These are phyloP conservation scores for Microcera coccophila DNA, from an alignment of 2,329 filamentous ascomycete genomes.

Conservation along the genomic window DNA sequence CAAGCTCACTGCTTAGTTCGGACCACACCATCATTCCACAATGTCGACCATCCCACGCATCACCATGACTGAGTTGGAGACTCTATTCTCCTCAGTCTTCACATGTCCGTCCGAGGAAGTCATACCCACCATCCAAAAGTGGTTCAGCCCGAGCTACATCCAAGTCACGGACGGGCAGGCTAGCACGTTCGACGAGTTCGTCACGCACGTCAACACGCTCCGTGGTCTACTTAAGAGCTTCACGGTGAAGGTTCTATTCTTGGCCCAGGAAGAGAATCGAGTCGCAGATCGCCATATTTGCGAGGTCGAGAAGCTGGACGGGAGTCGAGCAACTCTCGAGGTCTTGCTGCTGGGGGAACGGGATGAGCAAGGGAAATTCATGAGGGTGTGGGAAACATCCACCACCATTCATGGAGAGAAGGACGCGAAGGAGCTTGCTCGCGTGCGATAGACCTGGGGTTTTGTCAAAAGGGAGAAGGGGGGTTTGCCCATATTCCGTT, in stretches of 20 bases:
- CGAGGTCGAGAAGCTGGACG: not conserved
- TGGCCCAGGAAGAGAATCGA: not conserved
- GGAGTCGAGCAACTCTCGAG: not conserved
- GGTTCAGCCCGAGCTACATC: not conserved
- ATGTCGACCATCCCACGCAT: not conserved
- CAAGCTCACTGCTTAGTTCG: too few relatives aligned
- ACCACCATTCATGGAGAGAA: not conserved
- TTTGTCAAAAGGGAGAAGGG: too few relatives aligned
- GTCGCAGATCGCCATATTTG: not conserved
- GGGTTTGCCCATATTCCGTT: too few relatives aligned
- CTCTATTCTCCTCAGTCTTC: not conserved
- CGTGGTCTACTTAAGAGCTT: not conserved
- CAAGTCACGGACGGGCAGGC: not conserved
- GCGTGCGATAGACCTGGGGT: too few relatives aligned
- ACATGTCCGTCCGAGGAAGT: not conserved
- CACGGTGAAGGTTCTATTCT: not conserved
- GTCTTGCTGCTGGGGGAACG: not conserved
- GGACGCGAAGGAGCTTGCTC: not conserved
- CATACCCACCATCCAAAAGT: not conserved
- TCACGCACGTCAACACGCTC: not conserved
- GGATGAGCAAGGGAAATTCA: not conserved
- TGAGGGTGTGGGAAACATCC: not conserved
- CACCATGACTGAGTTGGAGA: not conserved
- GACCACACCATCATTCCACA: too few relatives aligned
- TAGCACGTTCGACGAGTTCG: not conserved